phyloP scores from a whole-genome alignment of 805 yeast species.

The Saccharomyces jurei region DNA sequence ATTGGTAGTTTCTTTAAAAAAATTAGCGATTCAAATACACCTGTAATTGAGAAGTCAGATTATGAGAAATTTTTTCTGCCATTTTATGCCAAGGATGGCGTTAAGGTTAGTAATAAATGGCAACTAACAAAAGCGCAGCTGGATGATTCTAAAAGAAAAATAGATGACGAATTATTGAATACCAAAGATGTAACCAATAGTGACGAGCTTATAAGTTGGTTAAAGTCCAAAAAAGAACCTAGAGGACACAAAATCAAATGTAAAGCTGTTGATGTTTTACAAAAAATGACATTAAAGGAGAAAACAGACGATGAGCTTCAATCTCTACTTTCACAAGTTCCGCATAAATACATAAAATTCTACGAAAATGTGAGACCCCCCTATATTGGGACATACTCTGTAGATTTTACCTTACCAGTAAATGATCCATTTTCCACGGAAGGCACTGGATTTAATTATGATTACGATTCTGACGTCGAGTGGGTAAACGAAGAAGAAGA shows the following conservation, averaged over 20 bases:
- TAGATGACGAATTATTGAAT: slow-evolving; percentile 20
- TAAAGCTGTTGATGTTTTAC: slow-evolving; percentile 30
- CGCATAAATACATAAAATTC: slow-evolving; percentile 35
- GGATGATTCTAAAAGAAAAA: slow-evolving; percentile 10
- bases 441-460: slow-evolving; percentile 35
- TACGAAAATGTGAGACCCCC: slow-evolving; percentile 47
- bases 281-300: slow-evolving; percentile 33
- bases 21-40: slow-evolving; percentile 22
- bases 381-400: slow-evolving; percentile 46
- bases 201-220: slow-evolving; percentile 14
- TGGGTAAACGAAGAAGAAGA: slow-evolving; percentile 49
- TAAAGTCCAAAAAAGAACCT: slow-evolving; percentile 3
- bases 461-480: slow-evolving; percentile 46
- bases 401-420: slow-evolving; percentile 19
- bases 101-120: slow-evolving; percentile 13
- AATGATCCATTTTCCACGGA: slow-evolving; percentile 30
- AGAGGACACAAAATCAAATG: slow-evolving; percentile 24
- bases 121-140: slow-evolving; percentile 2
- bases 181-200: slow-evolving; percentile 1
- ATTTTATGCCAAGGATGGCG: slow-evolving; percentile 34
- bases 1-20: slow-evolving; percentile 33
- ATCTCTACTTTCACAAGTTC: slow-evolving; percentile 19
- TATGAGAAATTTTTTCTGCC: slow-evolving; percentile 31
- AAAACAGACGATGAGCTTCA: slow-evolving; percentile 32
- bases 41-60: slow-evolving; percentile 20